Percentiles rank a stretch among this genome's conserved stretches.
Conservation (phyloP, 306 rosid species). For the Glycyrrhiza uralensis region DNA sequence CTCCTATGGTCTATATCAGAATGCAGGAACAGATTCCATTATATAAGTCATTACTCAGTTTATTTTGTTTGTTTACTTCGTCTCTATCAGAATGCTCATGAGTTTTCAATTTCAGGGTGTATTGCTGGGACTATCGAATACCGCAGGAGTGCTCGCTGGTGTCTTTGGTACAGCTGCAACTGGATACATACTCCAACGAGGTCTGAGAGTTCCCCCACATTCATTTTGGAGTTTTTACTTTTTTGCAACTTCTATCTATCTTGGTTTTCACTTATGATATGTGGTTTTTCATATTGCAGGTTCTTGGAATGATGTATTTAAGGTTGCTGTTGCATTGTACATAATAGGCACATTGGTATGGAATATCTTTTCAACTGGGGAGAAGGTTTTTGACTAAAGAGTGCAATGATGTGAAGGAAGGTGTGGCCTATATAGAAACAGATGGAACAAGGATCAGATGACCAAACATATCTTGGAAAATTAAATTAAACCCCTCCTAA, state of each 20-base stretch:
- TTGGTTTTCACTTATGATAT: constrained; percentile 34
- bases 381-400: constrained; percentile 65
- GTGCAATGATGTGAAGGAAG: constrained; percentile 16
- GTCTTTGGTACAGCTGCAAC: constrained; percentile 95
- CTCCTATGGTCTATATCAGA: neutral
- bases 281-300: constrained; percentile 1
- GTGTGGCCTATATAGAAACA: neutral
- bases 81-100: neutral
- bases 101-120: constrained; percentile 66
- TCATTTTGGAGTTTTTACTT: neutral
- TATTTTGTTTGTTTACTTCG: neutral
- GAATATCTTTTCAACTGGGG: constrained; percentile 87
- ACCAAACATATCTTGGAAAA: constrained; percentile 1
- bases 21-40: neutral
- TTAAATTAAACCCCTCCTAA: constrained; percentile 19
- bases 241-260: constrained; percentile 33
- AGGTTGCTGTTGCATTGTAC: constrained; percentile 48
- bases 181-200: constrained; percentile 86
- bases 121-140: constrained; percentile 80
- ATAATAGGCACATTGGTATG: constrained; percentile 76
- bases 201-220: constrained; percentile 23
- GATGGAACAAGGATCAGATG: neutral
- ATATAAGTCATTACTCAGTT: neutral
- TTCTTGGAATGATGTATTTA: constrained; percentile 41
- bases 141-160: constrained; percentile 97